Base-by-base conservation (phyloP, 2,329 filamentous ascomycete species). In the Pyricularia sp. region DNA sequence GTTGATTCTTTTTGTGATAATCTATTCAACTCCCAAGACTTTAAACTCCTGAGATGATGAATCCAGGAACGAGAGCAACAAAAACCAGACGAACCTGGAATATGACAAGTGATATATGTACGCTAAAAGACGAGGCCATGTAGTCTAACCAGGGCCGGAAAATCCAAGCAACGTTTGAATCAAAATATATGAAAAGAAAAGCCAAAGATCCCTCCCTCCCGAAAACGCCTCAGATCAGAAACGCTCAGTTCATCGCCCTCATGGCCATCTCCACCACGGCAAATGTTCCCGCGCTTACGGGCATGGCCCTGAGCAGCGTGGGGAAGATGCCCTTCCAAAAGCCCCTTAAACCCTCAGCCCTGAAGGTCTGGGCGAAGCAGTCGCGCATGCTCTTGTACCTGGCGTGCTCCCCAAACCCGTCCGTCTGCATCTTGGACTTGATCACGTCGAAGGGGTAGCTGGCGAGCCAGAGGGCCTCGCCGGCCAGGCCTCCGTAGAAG, bases 361-460 rank as follows among this genome's bases (percentile, higher is more conserved):
- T 85, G 83, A 86, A 97, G 1, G 91, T 96, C 84, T 97, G 88
- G 70, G 84, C 86, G 79, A 98, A 96, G 82, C 92, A 96, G 80
- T 96, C 92, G 67, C 90, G 86, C 94, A 97, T 97, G 69, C 83
- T 90, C 78, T 82, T 87, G 81, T 91, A 99, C 77, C 85, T 85
- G 82, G 90, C 88, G 42, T 70, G 65, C 71, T 86, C 81, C 4
- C 92, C 93, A 77, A 97, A 95, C 0, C 92, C 94, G 81, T 99
- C 95, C 70, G 91, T 97, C 86, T 99, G 95, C 94, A 98, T 97
- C 87, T 97, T 98, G 81, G 93, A 97, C 91, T 99, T 99, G 81
- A 99, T 81, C 31, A 99, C 94, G 80, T 99, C 95, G 72, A 99
- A 91, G 26, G 95, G 95, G 81, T 99, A 99, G 77, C 93, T 97